These are phyloP conservation scores for Casuarina glauca DNA, from an alignment of 306 rosid species.

Conservation along the genomic window DNA sequence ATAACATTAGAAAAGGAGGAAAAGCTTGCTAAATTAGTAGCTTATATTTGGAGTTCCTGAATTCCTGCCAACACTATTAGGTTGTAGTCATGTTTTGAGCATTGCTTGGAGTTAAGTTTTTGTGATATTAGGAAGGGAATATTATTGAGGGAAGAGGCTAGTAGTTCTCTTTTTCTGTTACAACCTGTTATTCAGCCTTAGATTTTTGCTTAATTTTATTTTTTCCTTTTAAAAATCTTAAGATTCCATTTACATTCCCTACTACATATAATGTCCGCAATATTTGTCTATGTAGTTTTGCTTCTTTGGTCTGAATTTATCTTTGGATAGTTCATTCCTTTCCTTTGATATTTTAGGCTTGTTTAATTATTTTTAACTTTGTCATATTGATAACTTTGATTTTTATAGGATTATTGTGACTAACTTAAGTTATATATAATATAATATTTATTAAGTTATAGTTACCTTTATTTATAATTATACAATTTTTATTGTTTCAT, in stretches of 20 bases:
- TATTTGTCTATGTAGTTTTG: neutral
- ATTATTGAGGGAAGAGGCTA: neutral
- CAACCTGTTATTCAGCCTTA: neutral
- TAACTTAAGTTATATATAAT: too few relatives aligned
- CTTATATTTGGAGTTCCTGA: neutral
- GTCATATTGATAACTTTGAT: too few relatives aligned
- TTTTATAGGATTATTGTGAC: too few relatives aligned
- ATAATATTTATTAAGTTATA: too few relatives aligned
- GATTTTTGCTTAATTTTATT: neutral
- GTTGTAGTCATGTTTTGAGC: neutral
- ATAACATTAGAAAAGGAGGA: neutral
- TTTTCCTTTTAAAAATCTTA: neutral
- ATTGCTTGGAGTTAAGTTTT: neutral
- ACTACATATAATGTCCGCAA: neutral
- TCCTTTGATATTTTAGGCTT: slow-evolving; percentile 12
- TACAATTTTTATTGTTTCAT: too few relatives aligned
- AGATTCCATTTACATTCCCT: neutral
- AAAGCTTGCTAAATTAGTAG: neutral
- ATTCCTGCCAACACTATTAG: neutral
- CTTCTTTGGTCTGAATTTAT: neutral
- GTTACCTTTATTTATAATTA: too few relatives aligned
- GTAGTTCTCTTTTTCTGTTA: neutral
- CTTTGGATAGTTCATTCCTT: neutral
- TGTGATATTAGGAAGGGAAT: neutral
- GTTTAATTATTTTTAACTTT: slow-evolving; percentile 8